Evolutionary conservation across 2,329 filamentous ascomycete genomes (phyloP).

Genomic region (Corynespora cassiicola): DNA sequence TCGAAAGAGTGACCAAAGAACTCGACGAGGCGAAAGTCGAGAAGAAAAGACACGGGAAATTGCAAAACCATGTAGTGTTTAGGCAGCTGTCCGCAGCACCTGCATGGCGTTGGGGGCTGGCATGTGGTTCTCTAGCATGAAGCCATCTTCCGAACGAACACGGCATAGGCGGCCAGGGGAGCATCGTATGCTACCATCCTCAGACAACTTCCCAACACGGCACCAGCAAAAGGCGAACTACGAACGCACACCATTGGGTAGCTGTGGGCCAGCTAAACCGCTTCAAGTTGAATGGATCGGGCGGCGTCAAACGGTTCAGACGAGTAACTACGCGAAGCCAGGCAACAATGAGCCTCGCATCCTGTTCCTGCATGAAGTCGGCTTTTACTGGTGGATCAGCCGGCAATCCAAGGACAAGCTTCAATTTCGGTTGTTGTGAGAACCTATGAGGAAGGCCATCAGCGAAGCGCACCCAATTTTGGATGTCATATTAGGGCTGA

Average conservation of each 20-base stretch:
- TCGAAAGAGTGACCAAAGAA: slow-evolving; percentile 38
- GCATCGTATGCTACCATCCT: slow-evolving; percentile 15
- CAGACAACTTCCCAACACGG: slow-evolving; percentile 3
- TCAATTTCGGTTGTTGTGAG: slow-evolving; percentile 31
- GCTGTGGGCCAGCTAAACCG: background rate
- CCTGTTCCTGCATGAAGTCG: background rate
- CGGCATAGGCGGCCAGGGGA: slow-evolving; percentile 20
- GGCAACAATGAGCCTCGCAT: background rate
- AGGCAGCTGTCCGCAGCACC: slow-evolving; percentile 27
- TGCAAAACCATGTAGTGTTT: slow-evolving; percentile 26
- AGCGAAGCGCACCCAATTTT: slow-evolving; percentile 11
- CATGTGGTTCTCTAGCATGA: slow-evolving; percentile 29
- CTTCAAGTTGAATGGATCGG: background rate
- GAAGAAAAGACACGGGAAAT: slow-evolving; percentile 36
- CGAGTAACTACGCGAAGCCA: background rate
- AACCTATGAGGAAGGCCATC: slow-evolving; percentile 5
- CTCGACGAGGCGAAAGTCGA: slow-evolving; percentile 26
- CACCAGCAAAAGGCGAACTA: background rate
- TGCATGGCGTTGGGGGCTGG: slow-evolving; percentile 30
- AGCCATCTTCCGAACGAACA: slow-evolving; percentile 24
- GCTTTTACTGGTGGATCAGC: slow-evolving; percentile 20
- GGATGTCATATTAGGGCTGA: slow-evolving; percentile 7
- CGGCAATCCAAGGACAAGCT: slow-evolving; percentile 25
- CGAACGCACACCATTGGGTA: slow-evolving; percentile 4
- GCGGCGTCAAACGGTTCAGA: background rate